Percentiles rank a stretch among this genome's conserved stretches.
phyloP scores from a whole-genome alignment of 352 stramenopile species.

The Globisporangium solare region DNA sequence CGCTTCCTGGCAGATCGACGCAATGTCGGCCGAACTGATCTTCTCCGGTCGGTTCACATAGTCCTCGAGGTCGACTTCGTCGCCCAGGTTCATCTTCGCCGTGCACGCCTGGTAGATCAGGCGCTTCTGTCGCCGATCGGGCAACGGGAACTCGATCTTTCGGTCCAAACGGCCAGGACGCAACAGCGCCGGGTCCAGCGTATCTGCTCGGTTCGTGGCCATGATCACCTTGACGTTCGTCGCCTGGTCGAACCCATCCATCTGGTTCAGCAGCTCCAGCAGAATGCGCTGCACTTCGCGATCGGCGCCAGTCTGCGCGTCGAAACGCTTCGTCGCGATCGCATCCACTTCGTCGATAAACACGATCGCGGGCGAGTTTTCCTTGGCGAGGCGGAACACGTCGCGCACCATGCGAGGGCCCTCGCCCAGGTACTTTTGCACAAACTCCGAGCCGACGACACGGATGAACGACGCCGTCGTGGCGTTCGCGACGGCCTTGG shows the following conservation, averaged over 20 bases:
- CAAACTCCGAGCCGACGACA: slow-evolving; percentile 98
- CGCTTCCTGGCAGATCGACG: slow-evolving; percentile 98
- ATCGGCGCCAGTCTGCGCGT: slow-evolving; percentile 97
- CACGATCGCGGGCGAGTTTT: slow-evolving; percentile 99
- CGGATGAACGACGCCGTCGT: slow-evolving; percentile 99
- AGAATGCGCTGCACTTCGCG: slow-evolving; percentile 98
- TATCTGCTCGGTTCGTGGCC: slow-evolving; percentile 99
- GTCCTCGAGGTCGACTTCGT: slow-evolving; percentile 99
- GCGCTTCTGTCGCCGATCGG: slow-evolving; percentile 99
- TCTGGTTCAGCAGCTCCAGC: slow-evolving; percentile 99
- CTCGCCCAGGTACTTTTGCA: slow-evolving; percentile 99
- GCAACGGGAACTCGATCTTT: slow-evolving; percentile 99
- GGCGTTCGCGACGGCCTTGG: slow-evolving; percentile 98
- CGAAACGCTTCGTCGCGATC: slow-evolving; percentile 99
- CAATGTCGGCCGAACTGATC: slow-evolving; percentile 98
- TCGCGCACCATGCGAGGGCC: slow-evolving; percentile 99
- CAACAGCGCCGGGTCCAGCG: slow-evolving; percentile 97
- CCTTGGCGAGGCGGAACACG: slow-evolving; percentile 99
- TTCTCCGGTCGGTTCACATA: slow-evolving; percentile 99
- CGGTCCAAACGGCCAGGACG: slow-evolving; percentile 97
- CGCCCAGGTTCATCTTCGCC: slow-evolving; percentile 99
- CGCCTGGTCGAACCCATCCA: slow-evolving; percentile 99
- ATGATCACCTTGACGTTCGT: slow-evolving; percentile 99
- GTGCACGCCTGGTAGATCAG: slow-evolving; percentile 99
- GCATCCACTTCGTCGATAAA: slow-evolving; percentile 99